Conservation (phyloP, 192 early-diverging fungal species). For the Entomortierella beljakovae region DNA sequence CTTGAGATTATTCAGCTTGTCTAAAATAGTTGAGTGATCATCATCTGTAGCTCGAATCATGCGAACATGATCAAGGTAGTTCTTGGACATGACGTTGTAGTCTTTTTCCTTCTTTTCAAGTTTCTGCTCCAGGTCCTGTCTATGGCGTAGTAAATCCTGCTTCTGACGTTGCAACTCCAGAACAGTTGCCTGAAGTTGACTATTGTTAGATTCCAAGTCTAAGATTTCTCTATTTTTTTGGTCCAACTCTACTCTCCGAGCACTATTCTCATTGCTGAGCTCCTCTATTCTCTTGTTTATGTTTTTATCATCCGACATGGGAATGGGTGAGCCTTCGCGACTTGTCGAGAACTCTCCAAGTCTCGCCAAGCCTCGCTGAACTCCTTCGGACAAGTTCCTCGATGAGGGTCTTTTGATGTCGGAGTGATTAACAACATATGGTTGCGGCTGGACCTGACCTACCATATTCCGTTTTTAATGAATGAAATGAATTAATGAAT, state of each 20-base stretch:
- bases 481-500: no score
- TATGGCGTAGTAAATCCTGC: background rate
- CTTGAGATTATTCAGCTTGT: constrained; percentile 30
- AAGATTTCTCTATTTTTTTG: background rate
- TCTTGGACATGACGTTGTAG: constrained; percentile 52
- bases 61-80: constrained; percentile 47
- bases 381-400: constrained; percentile 15
- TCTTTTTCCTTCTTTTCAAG: constrained; percentile 23
- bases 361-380: constrained; percentile 15
- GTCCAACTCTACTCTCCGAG: constrained; percentile 6
- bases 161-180: constrained; percentile 16
- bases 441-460: no score
- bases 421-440: constrained; percentile 31
- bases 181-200: constrained; percentile 1
- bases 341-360: constrained; percentile 18
- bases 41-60: constrained; percentile 46
- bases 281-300: constrained; percentile 26
- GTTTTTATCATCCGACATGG: background rate
- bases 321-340: constrained; percentile 36
- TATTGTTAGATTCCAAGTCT: constrained; percentile 1
- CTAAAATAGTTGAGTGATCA: constrained; percentile 46
- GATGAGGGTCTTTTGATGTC: constrained; percentile 24
- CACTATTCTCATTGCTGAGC: constrained; percentile 23
- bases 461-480: no score
- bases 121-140: constrained; percentile 18